Evolutionary conservation across 2,329 filamentous ascomycete genomes (phyloP).

Genomic region (Phialemoniopsis sp.): DNA sequence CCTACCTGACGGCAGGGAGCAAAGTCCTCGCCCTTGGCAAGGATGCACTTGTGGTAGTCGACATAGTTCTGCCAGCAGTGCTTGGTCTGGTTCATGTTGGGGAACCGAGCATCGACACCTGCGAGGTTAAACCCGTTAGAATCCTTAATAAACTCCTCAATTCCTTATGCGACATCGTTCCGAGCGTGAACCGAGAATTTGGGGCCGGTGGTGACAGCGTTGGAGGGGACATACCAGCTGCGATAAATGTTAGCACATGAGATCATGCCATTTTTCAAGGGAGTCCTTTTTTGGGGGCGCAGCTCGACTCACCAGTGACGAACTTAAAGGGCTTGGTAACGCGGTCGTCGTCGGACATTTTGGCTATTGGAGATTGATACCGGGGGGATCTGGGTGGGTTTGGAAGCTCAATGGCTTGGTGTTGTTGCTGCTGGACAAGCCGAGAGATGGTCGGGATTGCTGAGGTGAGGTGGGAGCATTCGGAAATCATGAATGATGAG

Average conservation of each 20-base stretch:
- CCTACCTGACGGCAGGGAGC: constrained; percentile 91
- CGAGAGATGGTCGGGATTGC: constrained; percentile 7
- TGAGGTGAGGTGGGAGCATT: constrained; percentile 8
- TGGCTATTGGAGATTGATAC: constrained; percentile 34
- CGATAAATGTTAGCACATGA: constrained; percentile 5
- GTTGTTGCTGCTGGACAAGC: constrained; percentile 8
- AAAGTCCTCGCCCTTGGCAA: constrained; percentile 98
- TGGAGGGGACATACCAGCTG: constrained; percentile 11
- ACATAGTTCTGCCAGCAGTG: constrained; percentile 99
- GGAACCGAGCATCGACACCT: constrained; percentile 99
- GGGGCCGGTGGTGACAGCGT: constrained; percentile 1
- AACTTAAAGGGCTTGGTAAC: constrained; percentile 99
- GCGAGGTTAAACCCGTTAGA: constrained; percentile 16
- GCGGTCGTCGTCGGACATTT: constrained; percentile 87
- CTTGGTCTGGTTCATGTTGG: constrained; percentile 97
- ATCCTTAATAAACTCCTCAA: constrained; percentile 20
- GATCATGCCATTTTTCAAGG: constrained; percentile 12
- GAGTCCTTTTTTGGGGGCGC: constrained; percentile 17
- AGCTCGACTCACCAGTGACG: constrained; percentile 78
- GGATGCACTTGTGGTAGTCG: constrained; percentile 99
- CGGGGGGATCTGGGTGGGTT: constrained; percentile 27
- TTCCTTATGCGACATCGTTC: not conserved
- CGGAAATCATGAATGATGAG: constrained; percentile 2
- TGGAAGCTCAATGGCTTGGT: constrained; percentile 23
- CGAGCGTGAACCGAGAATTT: constrained; percentile 19